A percentile compares a stretch with the other conserved stretches of the same genome.
These are phyloP conservation scores for Sutorius australiensis DNA, from an alignment of 768 basidiomycete species.

Conservation along the genomic window DNA sequence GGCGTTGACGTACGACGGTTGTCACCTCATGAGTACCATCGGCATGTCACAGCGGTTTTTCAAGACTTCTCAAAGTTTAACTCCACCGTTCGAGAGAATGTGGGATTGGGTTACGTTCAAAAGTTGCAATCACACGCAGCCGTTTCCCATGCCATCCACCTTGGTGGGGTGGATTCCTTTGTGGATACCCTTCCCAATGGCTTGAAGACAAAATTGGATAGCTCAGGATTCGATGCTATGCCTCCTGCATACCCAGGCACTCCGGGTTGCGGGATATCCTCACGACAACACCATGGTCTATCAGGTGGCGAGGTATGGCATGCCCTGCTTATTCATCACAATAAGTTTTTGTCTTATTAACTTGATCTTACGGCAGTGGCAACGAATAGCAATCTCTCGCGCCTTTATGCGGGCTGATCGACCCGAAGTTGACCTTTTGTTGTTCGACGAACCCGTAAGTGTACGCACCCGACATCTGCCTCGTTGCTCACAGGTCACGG, in stretches of 20 bases:
- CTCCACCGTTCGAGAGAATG: conserved; percentile 75
- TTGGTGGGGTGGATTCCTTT: conserved; percentile 68
- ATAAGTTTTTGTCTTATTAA: conserved; percentile 9
- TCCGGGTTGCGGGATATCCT: conserved; percentile 26
- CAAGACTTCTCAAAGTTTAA: conserved; percentile 83
- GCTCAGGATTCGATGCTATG: conserved; percentile 54
- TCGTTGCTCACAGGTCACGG: background rate
- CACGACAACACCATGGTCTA: conserved; percentile 55
- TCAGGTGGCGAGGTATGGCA: conserved; percentile 78
- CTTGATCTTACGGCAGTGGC: conserved; percentile 55
- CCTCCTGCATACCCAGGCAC: conserved; percentile 31
- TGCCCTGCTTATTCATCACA: conserved; percentile 13
- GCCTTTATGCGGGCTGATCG: conserved; percentile 81
- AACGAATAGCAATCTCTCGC: conserved; percentile 79
- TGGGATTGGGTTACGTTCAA: conserved; percentile 76
- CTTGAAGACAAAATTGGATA: conserved; percentile 67
- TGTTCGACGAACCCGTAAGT: conserved; percentile 83
- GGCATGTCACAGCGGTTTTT: conserved; percentile 74
- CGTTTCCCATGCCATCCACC: conserved; percentile 60
- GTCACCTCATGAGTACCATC: conserved; percentile 68
- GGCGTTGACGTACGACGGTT: conserved; percentile 62
- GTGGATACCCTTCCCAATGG: conserved; percentile 68
- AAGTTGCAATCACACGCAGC: conserved; percentile 54
- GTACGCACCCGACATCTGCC: conserved; percentile 1
- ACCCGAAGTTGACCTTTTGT: conserved; percentile 70